phyloP scores from a whole-genome alignment of 2,329 filamentous ascomycete species.

The Fusarium zealandicum region DNA sequence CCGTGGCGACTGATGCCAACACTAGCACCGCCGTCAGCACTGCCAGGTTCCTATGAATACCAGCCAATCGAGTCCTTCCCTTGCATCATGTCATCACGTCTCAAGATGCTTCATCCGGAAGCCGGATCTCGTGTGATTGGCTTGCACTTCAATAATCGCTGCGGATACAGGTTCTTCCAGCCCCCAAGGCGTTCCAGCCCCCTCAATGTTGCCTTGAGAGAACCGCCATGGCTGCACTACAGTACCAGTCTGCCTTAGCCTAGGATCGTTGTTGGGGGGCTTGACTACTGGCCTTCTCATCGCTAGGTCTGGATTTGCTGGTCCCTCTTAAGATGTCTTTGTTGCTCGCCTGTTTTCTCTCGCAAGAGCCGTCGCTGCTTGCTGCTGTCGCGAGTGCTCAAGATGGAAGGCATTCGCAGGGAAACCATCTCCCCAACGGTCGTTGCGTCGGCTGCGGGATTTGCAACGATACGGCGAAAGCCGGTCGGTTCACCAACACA shows the following conservation, averaged over 20 bases:
- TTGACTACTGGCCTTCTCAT: neutral
- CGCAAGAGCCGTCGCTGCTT: neutral
- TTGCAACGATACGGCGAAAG: conserved; percentile 7
- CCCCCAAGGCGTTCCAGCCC: no score
- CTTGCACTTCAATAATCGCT: no score
- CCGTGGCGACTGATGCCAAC: conserved; percentile 4
- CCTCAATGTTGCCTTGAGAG: no score
- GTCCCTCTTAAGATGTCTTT: conserved; percentile 11
- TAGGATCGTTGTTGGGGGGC: no score
- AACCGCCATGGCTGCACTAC: no score
- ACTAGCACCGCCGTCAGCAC: conserved; percentile 5
- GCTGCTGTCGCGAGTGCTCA: conserved; percentile 2
- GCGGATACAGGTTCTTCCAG: no score
- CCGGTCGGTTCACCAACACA: conserved; percentile 7
- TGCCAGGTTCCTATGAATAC: conserved; percentile 17
- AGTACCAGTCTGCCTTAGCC: no score
- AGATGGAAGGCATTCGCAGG: conserved; percentile 2
- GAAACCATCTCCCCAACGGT: neutral
- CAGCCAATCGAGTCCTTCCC: conserved; percentile 21
- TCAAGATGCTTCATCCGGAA: neutral
- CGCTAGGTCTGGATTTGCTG: conserved; percentile 4
- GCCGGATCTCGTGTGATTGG: no score
- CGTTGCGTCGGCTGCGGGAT: neutral
- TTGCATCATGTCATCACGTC: conserved; percentile 6
- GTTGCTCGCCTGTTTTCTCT: neutral